Percentiles rank a stretch among this genome's conserved stretches.
Conservation (phyloP, 768 basidiomycete species). For the Naganishia friedmannii region DNA sequence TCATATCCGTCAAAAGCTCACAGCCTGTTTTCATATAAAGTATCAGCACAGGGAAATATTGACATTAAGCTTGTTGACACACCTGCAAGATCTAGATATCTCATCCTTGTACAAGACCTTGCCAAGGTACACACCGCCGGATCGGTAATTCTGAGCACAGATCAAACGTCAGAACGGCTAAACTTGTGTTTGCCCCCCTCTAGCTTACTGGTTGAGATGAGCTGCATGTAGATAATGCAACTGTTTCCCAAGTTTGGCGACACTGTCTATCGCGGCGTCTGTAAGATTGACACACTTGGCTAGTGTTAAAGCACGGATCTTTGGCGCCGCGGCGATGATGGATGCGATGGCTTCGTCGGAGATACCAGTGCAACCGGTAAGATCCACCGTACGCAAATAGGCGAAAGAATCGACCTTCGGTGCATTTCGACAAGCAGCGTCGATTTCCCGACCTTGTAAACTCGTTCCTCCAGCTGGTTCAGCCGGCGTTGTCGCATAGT, state of each 20-base stretch:
- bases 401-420: conserved; percentile 8
- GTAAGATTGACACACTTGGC: conserved; percentile 79
- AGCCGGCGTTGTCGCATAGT: background rate
- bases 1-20: conserved; percentile 80
- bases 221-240: conserved; percentile 93
- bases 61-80: background rate
- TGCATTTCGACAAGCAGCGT: background rate
- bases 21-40: conserved; percentile 63
- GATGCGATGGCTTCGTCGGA: conserved; percentile 81
- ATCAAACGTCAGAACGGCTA: conserved; percentile 34
- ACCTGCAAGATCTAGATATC: conserved; percentile 98
- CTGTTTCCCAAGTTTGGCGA: conserved; percentile 83
- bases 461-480: background rate
- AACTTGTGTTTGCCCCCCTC: background rate
- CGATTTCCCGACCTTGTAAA: background rate
- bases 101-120: conserved; percentile 76
- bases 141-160: conserved; percentile 72
- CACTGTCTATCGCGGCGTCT: conserved; percentile 74
- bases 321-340: conserved; percentile 73
- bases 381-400: conserved; percentile 77
- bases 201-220: conserved; percentile 62
- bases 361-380: conserved; percentile 76
- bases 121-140: conserved; percentile 78
- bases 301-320: conserved; percentile 78
- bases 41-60: conserved; percentile 13